Conservation (phyloP, 129 eudicot species). For the Chrysanthemum makinoi region DNA sequence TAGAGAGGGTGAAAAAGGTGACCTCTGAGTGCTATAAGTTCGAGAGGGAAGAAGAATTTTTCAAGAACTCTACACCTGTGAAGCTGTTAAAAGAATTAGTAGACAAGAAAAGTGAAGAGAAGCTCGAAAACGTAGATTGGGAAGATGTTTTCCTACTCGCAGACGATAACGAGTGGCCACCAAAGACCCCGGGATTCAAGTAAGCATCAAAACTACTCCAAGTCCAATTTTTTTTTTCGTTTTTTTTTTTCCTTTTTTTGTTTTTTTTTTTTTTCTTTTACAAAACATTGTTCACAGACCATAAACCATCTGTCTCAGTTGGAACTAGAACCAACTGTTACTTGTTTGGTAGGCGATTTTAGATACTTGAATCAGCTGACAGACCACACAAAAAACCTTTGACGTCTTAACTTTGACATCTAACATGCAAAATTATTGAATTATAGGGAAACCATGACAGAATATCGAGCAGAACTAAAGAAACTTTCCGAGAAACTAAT, state of each 20-base stretch:
- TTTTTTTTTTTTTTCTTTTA: not conserved
- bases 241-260: not conserved
- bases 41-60: slow-evolving; percentile 67
- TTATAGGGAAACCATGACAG: slow-evolving; percentile 53
- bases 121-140: slow-evolving; percentile 71
- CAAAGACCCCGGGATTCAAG: slow-evolving; percentile 66
- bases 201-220: slow-evolving; percentile 26
- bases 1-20: slow-evolving; percentile 81
- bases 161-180: slow-evolving; percentile 74
- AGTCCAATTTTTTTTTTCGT: not conserved
- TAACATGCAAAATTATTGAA: slow-evolving; percentile 2
- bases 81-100: slow-evolving; percentile 57
- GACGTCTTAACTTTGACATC: not conserved
- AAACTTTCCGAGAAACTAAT: slow-evolving; percentile 51
- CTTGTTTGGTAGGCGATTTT: too few relatives aligned
- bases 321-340: too few relatives aligned
- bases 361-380: too few relatives aligned
- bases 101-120: slow-evolving; percentile 41
- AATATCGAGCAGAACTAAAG: slow-evolving; percentile 53
- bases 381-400: not conserved
- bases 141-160: slow-evolving; percentile 67
- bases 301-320: not conserved
- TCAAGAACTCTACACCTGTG: slow-evolving; percentile 50
- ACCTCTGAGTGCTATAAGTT: slow-evolving; percentile 61
- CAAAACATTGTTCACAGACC: not conserved